Percentiles rank a stretch among this genome's conserved stretches.
phyloP scores from a whole-genome alignment of 306 rosid genomes.

The Acacia crassicarpa region DNA sequence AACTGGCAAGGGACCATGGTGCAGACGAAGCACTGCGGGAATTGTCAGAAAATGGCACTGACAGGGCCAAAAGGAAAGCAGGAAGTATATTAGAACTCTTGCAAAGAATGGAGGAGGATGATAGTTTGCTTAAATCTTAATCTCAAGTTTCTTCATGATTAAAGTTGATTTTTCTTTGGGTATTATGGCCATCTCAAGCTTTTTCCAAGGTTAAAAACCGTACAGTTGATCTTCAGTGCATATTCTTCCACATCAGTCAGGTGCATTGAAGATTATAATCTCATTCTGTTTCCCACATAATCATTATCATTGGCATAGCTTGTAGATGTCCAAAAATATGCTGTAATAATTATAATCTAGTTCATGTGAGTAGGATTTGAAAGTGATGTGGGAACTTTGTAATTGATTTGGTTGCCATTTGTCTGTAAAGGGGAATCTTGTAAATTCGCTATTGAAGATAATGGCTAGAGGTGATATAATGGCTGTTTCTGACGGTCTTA shows the following conservation, averaged over 20 bases:
- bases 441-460: not conserved
- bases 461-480: not conserved
- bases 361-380: not conserved
- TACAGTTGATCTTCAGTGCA: not conserved
- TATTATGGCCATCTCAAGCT: not conserved
- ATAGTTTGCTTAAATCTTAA: slow-evolving; percentile 32
- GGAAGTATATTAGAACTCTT: slow-evolving; percentile 67
- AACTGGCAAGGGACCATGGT: slow-evolving; percentile 76
- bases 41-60: slow-evolving; percentile 89
- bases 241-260: not conserved
- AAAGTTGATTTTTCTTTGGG: not conserved
- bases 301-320: not conserved
- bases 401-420: not conserved
- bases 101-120: slow-evolving; percentile 54
- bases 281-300: not conserved
- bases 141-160: slow-evolving; percentile 24
- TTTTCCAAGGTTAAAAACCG: not conserved
- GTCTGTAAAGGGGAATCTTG: not conserved
- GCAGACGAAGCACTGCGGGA: slow-evolving; percentile 78
- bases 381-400: not conserved
- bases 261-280: not conserved
- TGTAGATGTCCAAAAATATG: not conserved
- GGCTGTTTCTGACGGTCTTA: not conserved
- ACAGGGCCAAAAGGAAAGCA: slow-evolving; percentile 96
- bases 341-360: not conserved